phyloP scores from a whole-genome alignment of 139 green algal species.

The Coelastrella sp. region DNA sequence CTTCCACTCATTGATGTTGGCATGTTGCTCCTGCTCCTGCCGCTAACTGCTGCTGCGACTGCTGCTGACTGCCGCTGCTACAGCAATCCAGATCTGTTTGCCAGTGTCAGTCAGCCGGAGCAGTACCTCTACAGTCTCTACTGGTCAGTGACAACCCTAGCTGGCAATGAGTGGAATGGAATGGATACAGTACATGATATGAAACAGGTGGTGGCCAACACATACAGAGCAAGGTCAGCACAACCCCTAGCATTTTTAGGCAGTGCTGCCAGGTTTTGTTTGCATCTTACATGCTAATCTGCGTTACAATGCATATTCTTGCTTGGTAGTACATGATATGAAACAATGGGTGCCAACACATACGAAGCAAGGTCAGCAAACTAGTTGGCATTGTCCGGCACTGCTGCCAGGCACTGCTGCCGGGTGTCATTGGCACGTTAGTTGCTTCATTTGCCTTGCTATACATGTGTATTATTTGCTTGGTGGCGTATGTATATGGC shows the following conservation, averaged over 20 bases:
- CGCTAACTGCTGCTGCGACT: background rate
- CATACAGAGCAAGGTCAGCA: constrained; percentile 28
- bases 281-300: too few species aligned
- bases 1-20: too few species aligned
- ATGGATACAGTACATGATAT: constrained; percentile 46
- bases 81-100: constrained; percentile 39
- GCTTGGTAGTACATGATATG: constrained; percentile 4
- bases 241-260: background rate
- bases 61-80: background rate
- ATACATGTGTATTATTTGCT: too few species aligned
- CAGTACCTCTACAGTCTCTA: constrained; percentile 60
- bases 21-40: too few species aligned
- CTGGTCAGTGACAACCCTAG: constrained; percentile 67
- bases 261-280: background rate
- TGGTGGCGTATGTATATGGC: too few species aligned
- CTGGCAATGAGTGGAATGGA: constrained; percentile 50
- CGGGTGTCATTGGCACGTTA: background rate
- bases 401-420: background rate
- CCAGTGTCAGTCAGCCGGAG: constrained; percentile 13
- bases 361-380: constrained; percentile 14
- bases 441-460: too few species aligned
- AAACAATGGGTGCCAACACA: constrained; percentile 47
- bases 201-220: constrained; percentile 49
- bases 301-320: too few species aligned
- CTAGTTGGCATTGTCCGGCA: background rate